A percentile compares a stretch with the other conserved stretches of the same genome.
phyloP scores from a whole-genome alignment of 495 filamentous ascomycete species.

The Parathielavia hyrcaniae region DNA sequence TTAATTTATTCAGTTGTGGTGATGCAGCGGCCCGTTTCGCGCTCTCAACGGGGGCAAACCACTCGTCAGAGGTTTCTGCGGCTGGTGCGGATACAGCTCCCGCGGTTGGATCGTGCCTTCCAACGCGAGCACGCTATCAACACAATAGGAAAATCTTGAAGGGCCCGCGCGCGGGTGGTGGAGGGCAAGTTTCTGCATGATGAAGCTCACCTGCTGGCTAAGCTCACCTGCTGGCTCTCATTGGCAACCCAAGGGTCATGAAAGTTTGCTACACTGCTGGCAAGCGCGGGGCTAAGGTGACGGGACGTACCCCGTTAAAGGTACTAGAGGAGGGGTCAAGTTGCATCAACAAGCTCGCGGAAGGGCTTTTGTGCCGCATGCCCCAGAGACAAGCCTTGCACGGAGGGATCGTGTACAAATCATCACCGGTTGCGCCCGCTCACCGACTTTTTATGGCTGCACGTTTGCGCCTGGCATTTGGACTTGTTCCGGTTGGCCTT shows the following conservation, averaged over 20 bases:
- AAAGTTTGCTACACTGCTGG: slow-evolving; percentile 5
- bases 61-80: neutral
- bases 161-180: slow-evolving; percentile 12
- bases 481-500: neutral
- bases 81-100: slow-evolving; percentile 12
- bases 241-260: slow-evolving; percentile 1
- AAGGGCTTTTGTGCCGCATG: slow-evolving; percentile 14
- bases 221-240: neutral
- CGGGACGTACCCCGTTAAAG: no score
- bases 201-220: neutral
- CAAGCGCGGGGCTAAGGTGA: slow-evolving; percentile 1
- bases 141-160: slow-evolving; percentile 21
- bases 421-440: slow-evolving; percentile 9
- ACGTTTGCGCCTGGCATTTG: slow-evolving; percentile 6
- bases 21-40: neutral
- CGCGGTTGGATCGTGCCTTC: slow-evolving; percentile 25
- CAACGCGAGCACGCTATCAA: slow-evolving; percentile 7
- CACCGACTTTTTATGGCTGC: slow-evolving; percentile 27
- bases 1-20: no score
- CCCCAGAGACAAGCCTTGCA: neutral
- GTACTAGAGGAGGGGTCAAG: slow-evolving; percentile 12
- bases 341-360: slow-evolving; percentile 11
- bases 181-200: slow-evolving; percentile 7
- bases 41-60: slow-evolving; percentile 7
- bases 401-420: slow-evolving; percentile 14